Evolutionary conservation across 805 yeast species (phyloP).

Genomic region (Candida koratica): DNA sequence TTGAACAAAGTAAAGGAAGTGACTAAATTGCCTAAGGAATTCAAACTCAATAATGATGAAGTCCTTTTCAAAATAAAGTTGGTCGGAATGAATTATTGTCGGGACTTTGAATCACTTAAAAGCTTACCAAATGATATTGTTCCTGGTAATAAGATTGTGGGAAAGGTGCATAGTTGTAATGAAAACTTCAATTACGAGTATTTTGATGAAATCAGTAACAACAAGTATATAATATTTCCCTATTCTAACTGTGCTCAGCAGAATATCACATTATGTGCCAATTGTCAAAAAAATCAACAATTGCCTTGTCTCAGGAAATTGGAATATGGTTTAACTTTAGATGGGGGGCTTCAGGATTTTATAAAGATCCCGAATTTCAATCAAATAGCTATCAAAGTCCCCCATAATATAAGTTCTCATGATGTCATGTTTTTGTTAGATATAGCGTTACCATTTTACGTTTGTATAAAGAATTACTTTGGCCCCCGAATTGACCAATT

Average conservation of each 20-base stretch:
- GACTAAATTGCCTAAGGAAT: slow-evolving; percentile 25
- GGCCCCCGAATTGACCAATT: slow-evolving; percentile 1
- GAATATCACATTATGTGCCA: slow-evolving; percentile 18
- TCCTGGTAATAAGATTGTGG: slow-evolving; percentile 34
- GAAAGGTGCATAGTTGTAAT: slow-evolving; percentile 19
- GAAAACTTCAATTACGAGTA: slow-evolving; percentile 10
- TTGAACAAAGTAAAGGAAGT: slow-evolving; percentile 19
- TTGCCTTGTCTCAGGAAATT: slow-evolving; percentile 22
- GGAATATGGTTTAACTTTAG: slow-evolving; percentile 31
- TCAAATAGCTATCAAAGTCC: slow-evolving; percentile 23
- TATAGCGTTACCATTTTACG: slow-evolving; percentile 33
- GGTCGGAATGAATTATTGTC: slow-evolving; percentile 24
- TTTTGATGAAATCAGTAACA: not conserved
- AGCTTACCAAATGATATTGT: slow-evolving; percentile 18
- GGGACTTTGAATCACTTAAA: slow-evolving; percentile 22
- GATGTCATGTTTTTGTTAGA: slow-evolving; percentile 35
- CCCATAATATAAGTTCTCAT: slow-evolving; percentile 30
- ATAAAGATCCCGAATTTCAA: slow-evolving; percentile 26
- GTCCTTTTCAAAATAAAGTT: slow-evolving; percentile 25
- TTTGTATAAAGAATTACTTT: slow-evolving; percentile 18
- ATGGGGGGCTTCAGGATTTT: slow-evolving; percentile 41
- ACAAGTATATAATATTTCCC: slow-evolving; percentile 32
- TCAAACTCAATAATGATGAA: slow-evolving; percentile 18
- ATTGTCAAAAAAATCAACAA: slow-evolving; percentile 11
- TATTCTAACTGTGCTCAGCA: slow-evolving; percentile 31